These are phyloP conservation scores for Astragalus membranaceus DNA, from an alignment of 306 rosid genomes.

Conservation along the genomic window DNA sequence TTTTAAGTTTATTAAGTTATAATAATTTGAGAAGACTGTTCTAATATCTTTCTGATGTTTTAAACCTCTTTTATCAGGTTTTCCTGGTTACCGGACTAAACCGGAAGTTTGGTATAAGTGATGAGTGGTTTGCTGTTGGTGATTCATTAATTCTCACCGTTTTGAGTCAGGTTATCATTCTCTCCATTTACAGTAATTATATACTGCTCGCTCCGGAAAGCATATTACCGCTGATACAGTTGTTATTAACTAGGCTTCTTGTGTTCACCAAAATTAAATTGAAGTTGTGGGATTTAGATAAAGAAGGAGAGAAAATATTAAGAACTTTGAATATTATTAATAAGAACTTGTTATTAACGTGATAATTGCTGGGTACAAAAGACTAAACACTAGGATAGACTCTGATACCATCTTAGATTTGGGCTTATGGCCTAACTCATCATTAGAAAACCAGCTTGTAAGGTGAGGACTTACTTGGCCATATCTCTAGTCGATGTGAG, in stretches of 20 bases:
- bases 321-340: no score
- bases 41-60: neutral
- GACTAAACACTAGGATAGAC: no score
- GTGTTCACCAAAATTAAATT: neutral
- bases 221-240: neutral
- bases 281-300: no score
- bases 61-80: conserved; percentile 40
- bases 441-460: no score
- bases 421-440: no score
- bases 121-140: conserved; percentile 97
- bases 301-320: no score
- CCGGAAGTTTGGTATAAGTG: conserved; percentile 69
- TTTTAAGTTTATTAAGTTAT: neutral
- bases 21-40: neutral
- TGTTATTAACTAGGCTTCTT: conserved; percentile 14
- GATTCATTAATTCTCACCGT: conserved; percentile 93
- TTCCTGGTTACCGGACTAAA: conserved; percentile 87
- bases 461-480: no score
- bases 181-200: conserved; percentile 10
- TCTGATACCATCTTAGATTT: no score
- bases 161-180: conserved; percentile 68
- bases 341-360: no score
- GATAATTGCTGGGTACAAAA: no score
- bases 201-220: conserved; percentile 8
- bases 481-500: no score